Conservation (phyloP, 2,329 filamentous ascomycete species). For the Arthrobotrys entomopaga region DNA sequence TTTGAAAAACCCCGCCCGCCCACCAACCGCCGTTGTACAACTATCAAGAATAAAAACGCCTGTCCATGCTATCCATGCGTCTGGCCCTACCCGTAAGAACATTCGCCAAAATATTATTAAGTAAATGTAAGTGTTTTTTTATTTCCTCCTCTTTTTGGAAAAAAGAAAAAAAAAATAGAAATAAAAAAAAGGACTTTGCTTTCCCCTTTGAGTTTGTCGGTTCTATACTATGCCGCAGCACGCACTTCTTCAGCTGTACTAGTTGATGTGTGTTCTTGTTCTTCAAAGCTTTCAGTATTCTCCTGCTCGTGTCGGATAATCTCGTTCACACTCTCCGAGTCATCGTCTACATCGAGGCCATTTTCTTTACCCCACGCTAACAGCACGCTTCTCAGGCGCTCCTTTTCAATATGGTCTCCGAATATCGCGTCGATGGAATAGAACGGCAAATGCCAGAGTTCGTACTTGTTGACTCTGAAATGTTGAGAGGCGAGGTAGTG, state of each 20-base stretch:
- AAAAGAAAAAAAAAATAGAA: no score
- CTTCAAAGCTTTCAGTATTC: background rate
- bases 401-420: slow-evolving; percentile 71
- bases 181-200: no score
- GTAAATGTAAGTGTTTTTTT: slow-evolving; percentile 31
- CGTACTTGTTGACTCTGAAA: slow-evolving; percentile 68
- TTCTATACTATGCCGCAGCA: background rate
- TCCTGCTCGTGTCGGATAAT: slow-evolving; percentile 30
- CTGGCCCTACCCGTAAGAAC: slow-evolving; percentile 48
- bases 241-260: background rate
- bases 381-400: slow-evolving; percentile 67
- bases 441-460: slow-evolving; percentile 69
- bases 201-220: no score
- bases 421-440: slow-evolving; percentile 75
- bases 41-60: slow-evolving; percentile 43
- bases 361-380: slow-evolving; percentile 61
- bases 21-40: slow-evolving; percentile 10
- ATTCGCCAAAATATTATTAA: slow-evolving; percentile 32
- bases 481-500: slow-evolving; percentile 77
- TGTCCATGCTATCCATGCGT: slow-evolving; percentile 53
- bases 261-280: no score
- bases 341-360: slow-evolving; percentile 29
- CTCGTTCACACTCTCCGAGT: slow-evolving; percentile 52
- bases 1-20: slow-evolving; percentile 6
- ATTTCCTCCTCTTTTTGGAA: background rate